These are phyloP conservation scores for Oehlia diaphana DNA, from an alignment of 192 early-diverging fungal genomes.

Conservation along the genomic window DNA sequence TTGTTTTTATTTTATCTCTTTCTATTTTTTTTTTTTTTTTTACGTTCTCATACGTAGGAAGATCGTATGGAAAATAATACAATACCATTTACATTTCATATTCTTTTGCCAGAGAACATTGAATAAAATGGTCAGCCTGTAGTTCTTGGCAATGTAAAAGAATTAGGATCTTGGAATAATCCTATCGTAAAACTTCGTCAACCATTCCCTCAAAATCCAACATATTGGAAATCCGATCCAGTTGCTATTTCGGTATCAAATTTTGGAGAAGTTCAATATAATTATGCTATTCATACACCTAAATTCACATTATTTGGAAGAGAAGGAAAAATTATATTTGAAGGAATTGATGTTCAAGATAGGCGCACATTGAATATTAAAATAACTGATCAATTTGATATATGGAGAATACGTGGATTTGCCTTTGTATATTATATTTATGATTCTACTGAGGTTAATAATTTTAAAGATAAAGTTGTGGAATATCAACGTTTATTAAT, in stretches of 20 bases:
- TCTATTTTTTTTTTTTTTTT: no score
- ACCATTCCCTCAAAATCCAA: neutral
- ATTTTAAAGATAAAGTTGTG: neutral
- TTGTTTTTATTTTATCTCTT: no score
- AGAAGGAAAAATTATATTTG: neutral
- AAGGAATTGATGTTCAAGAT: neutral
- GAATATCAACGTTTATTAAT: neutral
- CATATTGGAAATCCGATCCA: neutral
- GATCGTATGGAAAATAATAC: no score
- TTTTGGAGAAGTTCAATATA: neutral
- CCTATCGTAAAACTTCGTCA: neutral
- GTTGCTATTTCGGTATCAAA: neutral
- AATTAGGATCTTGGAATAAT: constrained; percentile 1
- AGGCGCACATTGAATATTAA: no score
- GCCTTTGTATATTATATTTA: neutral
- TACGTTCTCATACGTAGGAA: no score
- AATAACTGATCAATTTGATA: no score
- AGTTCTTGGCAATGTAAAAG: neutral
- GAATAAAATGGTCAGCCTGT: no score
- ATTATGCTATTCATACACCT: neutral
- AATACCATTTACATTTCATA: no score
- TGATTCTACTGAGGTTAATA: neutral
- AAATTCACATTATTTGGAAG: neutral
- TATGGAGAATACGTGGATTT: neutral
- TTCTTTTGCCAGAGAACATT: no score